Evolutionary conservation across 768 basidiomycete species (phyloP).

Genomic region (Mycena polygramma): DNA sequence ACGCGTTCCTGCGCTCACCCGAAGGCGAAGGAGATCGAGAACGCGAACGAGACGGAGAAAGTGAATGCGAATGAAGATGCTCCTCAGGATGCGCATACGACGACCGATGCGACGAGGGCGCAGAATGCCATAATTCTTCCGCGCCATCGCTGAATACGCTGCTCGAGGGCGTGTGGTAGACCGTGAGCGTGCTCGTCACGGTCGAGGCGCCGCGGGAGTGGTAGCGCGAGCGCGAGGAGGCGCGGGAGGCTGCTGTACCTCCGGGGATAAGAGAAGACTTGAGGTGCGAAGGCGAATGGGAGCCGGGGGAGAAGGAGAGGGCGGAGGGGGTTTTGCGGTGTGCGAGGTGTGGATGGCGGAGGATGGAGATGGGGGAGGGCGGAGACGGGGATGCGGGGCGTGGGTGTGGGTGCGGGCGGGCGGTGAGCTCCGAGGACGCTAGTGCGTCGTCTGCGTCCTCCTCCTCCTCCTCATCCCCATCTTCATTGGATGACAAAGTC

Average conservation of each 20-base stretch:
- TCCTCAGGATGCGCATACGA: background rate
- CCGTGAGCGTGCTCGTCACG: slow-evolving; percentile 55
- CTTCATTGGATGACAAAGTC: slow-evolving; percentile 17
- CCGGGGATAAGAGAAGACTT: slow-evolving; percentile 56
- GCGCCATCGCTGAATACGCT: slow-evolving; percentile 62
- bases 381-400: background rate
- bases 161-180: slow-evolving; percentile 77
- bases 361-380: slow-evolving; percentile 44
- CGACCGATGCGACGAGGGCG: slow-evolving; percentile 61
- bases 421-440: slow-evolving; percentile 40
- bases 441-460: slow-evolving; percentile 38
- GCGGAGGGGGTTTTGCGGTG: background rate
- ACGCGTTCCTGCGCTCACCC: too few relatives aligned
- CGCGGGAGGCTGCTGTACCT: slow-evolving; percentile 50
- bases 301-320: slow-evolving; percentile 59
- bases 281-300: background rate
- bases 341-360: slow-evolving; percentile 42
- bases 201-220: slow-evolving; percentile 64
- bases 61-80: too few relatives aligned
- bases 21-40: too few relatives aligned
- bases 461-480: slow-evolving; percentile 22
- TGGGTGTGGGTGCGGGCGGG: slow-evolving; percentile 31
- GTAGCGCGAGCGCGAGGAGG: slow-evolving; percentile 33
- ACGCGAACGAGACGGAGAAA: too few relatives aligned
- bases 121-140: slow-evolving; percentile 68